These are phyloP conservation scores for cucumber (Cucumis sativus) DNA, from an alignment of 306 rosid genomes.

Conservation along the genomic window DNA sequence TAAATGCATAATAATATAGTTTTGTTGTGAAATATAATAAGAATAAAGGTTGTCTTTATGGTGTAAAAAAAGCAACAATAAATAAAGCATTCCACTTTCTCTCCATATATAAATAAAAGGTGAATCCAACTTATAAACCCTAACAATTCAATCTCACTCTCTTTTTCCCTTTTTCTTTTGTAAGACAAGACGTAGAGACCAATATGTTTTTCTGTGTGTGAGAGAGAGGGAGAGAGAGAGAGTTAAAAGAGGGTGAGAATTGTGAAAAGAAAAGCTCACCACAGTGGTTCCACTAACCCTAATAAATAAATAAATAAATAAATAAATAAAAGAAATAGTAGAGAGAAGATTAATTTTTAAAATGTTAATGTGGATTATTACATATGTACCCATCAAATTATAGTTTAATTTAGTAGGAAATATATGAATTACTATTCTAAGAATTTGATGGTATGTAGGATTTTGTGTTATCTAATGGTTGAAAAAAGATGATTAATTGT, in stretches of 20 bases:
- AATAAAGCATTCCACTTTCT: slow-evolving; percentile 3
- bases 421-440: too few relatives aligned
- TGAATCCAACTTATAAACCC: slow-evolving; percentile 1
- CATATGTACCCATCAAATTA: too few relatives aligned
- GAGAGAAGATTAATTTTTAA: too few relatives aligned
- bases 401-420: too few relatives aligned
- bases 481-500: too few relatives aligned
- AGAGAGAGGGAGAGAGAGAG: not conserved
- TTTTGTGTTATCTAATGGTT: too few relatives aligned
- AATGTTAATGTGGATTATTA: too few relatives aligned
- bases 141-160: not conserved
- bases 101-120: not conserved
- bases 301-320: too few relatives aligned
- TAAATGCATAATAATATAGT: not conserved
- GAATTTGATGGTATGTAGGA: too few relatives aligned
- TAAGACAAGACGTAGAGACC: slow-evolving; percentile 1
- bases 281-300: not conserved
- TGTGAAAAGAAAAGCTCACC: not conserved
- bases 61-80: not conserved
- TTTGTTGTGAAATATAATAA: not conserved
- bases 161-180: not conserved
- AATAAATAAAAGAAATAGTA: too few relatives aligned
- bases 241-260: not conserved
- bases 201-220: not conserved
- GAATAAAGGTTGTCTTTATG: not conserved